phyloP scores from a whole-genome alignment of 495 filamentous ascomycete genomes.

The Podospora sp. region DNA sequence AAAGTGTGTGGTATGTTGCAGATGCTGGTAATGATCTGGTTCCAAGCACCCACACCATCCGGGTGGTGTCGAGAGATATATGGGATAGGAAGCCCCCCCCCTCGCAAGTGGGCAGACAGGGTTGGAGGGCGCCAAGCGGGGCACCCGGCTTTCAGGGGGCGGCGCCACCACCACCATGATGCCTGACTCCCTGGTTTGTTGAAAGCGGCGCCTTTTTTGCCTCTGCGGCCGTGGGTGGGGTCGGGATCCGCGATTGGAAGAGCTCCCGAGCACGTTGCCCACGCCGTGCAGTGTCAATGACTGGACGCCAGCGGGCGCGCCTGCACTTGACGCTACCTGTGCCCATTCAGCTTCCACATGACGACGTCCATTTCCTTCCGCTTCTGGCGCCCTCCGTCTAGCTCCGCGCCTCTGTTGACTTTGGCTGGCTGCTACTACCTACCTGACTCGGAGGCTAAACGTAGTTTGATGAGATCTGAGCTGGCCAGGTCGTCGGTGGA shows the following conservation, averaged over 20 bases:
- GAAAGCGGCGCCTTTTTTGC: neutral
- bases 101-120: neutral
- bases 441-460: neutral
- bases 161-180: neutral
- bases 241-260: conserved; percentile 4
- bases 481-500: neutral
- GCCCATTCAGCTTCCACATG: neutral
- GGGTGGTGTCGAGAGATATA: conserved; percentile 1
- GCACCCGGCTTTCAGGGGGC: neutral
- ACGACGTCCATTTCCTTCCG: neutral
- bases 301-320: conserved; percentile 8
- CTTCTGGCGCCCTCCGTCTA: neutral
- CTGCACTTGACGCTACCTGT: neutral
- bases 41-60: neutral
- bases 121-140: neutral
- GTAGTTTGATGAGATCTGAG: neutral
- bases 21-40: neutral
- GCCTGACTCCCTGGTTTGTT: neutral
- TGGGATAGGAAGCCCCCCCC: neutral
- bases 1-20: neutral
- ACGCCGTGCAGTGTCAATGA: neutral
- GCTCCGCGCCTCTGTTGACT: neutral
- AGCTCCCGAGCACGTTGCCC: neutral
- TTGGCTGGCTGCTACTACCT: neutral
- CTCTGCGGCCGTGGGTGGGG: conserved; percentile 6